Evolutionary conservation across 768 basidiomycete species (phyloP).

Genomic region (Boletus bicolor): DNA sequence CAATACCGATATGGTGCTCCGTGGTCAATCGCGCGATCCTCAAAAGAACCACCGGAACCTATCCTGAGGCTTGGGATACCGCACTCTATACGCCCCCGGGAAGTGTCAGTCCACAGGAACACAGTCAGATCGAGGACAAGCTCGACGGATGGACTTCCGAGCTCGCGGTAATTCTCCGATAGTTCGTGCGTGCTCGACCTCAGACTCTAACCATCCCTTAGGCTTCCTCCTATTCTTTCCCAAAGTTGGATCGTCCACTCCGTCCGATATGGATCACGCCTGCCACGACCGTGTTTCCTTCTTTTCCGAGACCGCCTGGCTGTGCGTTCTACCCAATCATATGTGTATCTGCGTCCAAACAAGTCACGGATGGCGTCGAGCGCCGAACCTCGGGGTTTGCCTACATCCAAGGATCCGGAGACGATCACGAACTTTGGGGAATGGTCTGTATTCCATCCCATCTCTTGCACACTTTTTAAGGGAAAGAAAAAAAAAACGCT

Average conservation of each 20-base stretch:
- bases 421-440: slow-evolving; percentile 91
- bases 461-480: neutral
- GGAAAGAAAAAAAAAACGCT: no score
- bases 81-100: slow-evolving; percentile 69
- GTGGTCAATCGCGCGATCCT: slow-evolving; percentile 71
- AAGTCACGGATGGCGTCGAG: slow-evolving; percentile 56
- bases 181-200: neutral
- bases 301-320: slow-evolving; percentile 22
- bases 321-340: slow-evolving; percentile 64
- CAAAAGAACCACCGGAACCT: slow-evolving; percentile 1
- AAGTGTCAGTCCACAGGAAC: slow-evolving; percentile 71
- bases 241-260: slow-evolving; percentile 59
- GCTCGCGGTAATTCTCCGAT: slow-evolving; percentile 48
- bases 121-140: slow-evolving; percentile 65
- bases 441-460: slow-evolving; percentile 44
- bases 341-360: slow-evolving; percentile 83
- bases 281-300: slow-evolving; percentile 50
- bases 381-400: slow-evolving; percentile 66
- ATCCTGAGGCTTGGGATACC: slow-evolving; percentile 46
- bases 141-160: slow-evolving; percentile 68
- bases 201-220: slow-evolving; percentile 23
- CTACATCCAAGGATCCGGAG: slow-evolving; percentile 93
- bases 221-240: slow-evolving; percentile 71
- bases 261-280: slow-evolving; percentile 90
- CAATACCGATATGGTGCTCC: slow-evolving; percentile 92